A percentile compares a stretch with the other conserved stretches of the same genome.
These are phyloP conservation scores for Cryptosporidium andersoni DNA, from an alignment of 169 alveolate genomes.

Conservation along the genomic window DNA sequence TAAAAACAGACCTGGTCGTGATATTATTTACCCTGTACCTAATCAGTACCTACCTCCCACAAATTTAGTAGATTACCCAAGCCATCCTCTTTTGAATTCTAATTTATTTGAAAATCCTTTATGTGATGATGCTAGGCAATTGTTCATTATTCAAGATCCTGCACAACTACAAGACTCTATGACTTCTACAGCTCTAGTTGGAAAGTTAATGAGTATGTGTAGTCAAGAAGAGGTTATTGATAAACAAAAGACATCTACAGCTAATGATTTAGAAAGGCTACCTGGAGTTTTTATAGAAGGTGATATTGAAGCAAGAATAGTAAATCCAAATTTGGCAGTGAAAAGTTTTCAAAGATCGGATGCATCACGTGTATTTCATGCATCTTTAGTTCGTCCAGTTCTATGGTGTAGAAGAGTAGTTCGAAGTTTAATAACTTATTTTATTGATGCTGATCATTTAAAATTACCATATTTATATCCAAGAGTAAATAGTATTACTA, in stretches of 20 bases:
- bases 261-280: conserved; percentile 83
- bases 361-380: conserved; percentile 82
- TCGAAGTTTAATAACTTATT: conserved; percentile 77
- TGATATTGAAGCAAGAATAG: conserved; percentile 79
- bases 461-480: conserved; percentile 72
- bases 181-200: conserved; percentile 68
- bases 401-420: conserved; percentile 86
- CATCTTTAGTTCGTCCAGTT: conserved; percentile 80
- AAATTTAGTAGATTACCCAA: background rate
- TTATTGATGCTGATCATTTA: conserved; percentile 80
- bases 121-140: background rate
- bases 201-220: conserved; percentile 82
- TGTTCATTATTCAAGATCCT: conserved; percentile 58
- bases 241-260: conserved; percentile 81
- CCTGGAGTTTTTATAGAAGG: conserved; percentile 71
- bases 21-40: conserved; percentile 11
- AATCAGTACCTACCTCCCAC: conserved; percentile 46
- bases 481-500: conserved; percentile 27
- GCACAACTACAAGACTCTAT: conserved; percentile 2
- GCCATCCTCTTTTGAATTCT: conserved; percentile 35
- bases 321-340: conserved; percentile 78
- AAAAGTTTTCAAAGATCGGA: conserved; percentile 86
- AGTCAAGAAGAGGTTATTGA: conserved; percentile 79
- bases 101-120: conserved; percentile 30
- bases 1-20: conserved; percentile 45